Percentiles rank a stretch among this genome's conserved stretches.
Evolutionary conservation across 2,329 filamentous ascomycete species (phyloP).

Genomic region (Pestalotiopsis sp.): DNA sequence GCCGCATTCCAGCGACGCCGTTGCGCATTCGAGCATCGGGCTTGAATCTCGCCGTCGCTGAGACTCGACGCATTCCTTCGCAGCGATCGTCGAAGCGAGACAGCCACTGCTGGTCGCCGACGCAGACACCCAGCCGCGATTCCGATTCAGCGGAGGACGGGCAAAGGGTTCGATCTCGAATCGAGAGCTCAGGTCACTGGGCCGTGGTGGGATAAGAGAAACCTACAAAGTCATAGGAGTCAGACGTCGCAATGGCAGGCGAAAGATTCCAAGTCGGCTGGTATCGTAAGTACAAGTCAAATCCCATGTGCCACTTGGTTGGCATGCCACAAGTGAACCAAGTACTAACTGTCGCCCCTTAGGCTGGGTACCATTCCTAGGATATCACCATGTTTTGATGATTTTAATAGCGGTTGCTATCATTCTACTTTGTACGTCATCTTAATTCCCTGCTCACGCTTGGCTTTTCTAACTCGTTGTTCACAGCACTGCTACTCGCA

Average conservation of each 20-base stretch:
- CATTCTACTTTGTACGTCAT: slow-evolving; percentile 82
- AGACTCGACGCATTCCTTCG: slow-evolving; percentile 5
- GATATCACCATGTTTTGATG: slow-evolving; percentile 91
- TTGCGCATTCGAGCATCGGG: background rate
- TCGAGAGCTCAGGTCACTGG: slow-evolving; percentile 6
- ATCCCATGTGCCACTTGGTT: background rate
- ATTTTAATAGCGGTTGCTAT: slow-evolving; percentile 92
- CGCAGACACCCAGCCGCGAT: slow-evolving; percentile 3
- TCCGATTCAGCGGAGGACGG: slow-evolving; percentile 13
- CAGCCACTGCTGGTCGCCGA: slow-evolving; percentile 10
- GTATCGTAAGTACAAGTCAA: slow-evolving; percentile 31
- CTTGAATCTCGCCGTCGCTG: background rate
- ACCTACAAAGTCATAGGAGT: background rate
- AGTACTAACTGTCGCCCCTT: slow-evolving; percentile 9
- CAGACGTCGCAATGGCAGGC: slow-evolving; percentile 21
- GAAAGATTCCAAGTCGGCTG: slow-evolving; percentile 33
- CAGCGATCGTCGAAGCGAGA: background rate
- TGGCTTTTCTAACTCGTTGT: background rate
- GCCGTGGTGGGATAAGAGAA: slow-evolving; percentile 2
- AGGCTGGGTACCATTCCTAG: slow-evolving; percentile 71
- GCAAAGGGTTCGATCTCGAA: background rate
- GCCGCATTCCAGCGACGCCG: slow-evolving; percentile 4
- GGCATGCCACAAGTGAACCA: background rate
- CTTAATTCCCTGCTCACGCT: background rate
- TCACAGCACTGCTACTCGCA: slow-evolving; percentile 81